A percentile compares a stretch with the other conserved stretches of the same genome.
Evolutionary conservation across 148 eudicot genomes (phyloP).

Genomic region (Silene uniflora): DNA sequence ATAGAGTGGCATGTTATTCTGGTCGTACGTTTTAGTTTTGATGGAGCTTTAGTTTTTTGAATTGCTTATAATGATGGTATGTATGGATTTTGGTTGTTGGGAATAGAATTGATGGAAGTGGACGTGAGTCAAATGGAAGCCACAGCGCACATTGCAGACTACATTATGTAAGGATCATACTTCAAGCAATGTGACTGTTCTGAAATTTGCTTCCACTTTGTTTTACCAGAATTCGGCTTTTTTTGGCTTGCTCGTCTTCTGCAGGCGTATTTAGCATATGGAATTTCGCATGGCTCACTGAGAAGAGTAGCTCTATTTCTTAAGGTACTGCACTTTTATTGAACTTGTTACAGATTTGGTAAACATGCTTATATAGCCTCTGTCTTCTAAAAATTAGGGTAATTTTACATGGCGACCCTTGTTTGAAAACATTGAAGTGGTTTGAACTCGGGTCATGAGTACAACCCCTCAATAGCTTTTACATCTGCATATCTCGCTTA

Average conservation of each 20-base stretch:
- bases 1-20: too few species aligned
- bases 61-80: too few species aligned
- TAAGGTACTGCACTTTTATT: conserved; percentile 59
- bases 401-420: too few species aligned
- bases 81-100: too few species aligned
- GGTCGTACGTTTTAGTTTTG: too few species aligned
- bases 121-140: conserved; percentile 48
- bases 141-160: conserved; percentile 71
- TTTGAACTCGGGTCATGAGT: too few species aligned
- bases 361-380: not conserved
- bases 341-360: not conserved
- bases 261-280: conserved; percentile 92
- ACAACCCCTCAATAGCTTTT: too few species aligned
- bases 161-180: conserved; percentile 64
- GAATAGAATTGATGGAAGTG: conserved; percentile 20
- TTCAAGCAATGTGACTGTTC: not conserved
- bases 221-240: not conserved
- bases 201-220: not conserved
- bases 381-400: not conserved
- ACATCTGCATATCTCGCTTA: too few species aligned
- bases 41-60: too few species aligned
- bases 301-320: conserved; percentile 79
- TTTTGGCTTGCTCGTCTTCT: conserved; percentile 20
- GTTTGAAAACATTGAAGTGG: too few species aligned
- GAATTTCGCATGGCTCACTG: conserved; percentile 66